Evolutionary conservation across 225 moss, liverwort and hornwort genomes (phyloP), one percentile per base, ranked within the genome.

Genomic region (Polytrichum commune): DNA sequence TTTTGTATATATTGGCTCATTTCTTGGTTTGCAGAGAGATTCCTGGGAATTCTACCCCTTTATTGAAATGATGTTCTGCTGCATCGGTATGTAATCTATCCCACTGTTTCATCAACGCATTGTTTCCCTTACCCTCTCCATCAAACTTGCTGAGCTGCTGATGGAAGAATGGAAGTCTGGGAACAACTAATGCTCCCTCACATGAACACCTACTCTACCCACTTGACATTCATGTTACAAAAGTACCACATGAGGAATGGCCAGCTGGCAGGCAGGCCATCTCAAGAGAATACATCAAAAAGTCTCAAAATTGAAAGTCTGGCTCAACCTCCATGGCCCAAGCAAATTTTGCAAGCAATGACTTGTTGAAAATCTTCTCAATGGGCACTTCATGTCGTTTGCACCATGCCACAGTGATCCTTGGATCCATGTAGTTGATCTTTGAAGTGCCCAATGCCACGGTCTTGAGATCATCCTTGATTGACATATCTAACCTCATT

Each of bases 241-340:
- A 46, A 16, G 46, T 46, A 46, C 46, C 46, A 38, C 38, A 16
- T 46, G 46, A 46, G 46, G 38, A 6, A 74, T 30, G 71, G 66
- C 76, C 74, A 56, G 18, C 33, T 53, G 74, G 68, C 75, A 71
- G 68, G 78, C 68, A 73, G 67, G 67, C 76, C 81, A 81, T 67
- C 74, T 75, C 71, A 67, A 71, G 71, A 85, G 82, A 85, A 79
- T 79, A 82, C 80, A 85, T 63, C 70, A 60, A 75, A 28, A 74
- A 60, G 68, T 68, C 81, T 93, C 83, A 98, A 89, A 98, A 98
- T 67, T 90, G 85, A 78, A 92, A 98, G 57, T 82, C 76, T 46
- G 97, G 97, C 35, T 98, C 97, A 67, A 98, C 97, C 73, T 98
- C 92, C 97, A 98, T 98, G 19, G 97, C 94, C 97, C 97, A 98